Conservation (phyloP, 2,329 filamentous ascomycete species). For the Talaromyces sp. region DNA sequence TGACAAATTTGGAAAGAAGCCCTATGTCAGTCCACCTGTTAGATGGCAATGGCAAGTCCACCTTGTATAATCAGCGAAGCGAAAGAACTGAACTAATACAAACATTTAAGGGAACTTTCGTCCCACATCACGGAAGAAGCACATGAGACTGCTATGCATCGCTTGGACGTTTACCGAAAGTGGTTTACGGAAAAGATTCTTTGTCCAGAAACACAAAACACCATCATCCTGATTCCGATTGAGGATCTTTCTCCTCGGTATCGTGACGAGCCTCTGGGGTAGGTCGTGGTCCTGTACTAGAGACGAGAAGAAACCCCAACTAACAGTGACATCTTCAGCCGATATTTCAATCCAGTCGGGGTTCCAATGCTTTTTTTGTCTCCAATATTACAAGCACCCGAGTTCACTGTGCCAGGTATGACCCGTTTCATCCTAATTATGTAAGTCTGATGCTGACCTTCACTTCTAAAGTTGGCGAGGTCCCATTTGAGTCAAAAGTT, state of each 20-base stretch:
- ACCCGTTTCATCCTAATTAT: background rate
- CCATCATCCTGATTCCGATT: background rate
- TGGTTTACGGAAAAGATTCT: background rate
- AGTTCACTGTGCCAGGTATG: slow-evolving; percentile 4
- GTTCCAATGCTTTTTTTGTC: background rate
- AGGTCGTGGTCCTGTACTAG: background rate
- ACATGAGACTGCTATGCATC: background rate
- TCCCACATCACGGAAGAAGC: background rate
- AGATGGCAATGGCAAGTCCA: background rate
- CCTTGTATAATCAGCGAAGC: background rate
- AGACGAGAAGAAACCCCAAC: background rate
- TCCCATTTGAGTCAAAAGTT: slow-evolving; percentile 5
- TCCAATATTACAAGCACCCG: slow-evolving; percentile 1
- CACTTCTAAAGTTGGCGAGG: background rate
- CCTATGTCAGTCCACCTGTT: background rate
- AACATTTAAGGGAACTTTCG: background rate
- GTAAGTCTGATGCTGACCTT: background rate
- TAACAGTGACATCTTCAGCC: background rate
- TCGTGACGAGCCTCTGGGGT: background rate
- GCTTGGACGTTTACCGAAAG: background rate
- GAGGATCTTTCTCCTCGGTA: slow-evolving; percentile 1
- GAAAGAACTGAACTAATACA: background rate
- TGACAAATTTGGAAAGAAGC: background rate
- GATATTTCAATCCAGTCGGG: background rate
- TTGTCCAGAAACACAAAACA: background rate